phyloP scores from a whole-genome alignment of 108 stramenopile species.

The Pseudonitzschia pungens region DNA sequence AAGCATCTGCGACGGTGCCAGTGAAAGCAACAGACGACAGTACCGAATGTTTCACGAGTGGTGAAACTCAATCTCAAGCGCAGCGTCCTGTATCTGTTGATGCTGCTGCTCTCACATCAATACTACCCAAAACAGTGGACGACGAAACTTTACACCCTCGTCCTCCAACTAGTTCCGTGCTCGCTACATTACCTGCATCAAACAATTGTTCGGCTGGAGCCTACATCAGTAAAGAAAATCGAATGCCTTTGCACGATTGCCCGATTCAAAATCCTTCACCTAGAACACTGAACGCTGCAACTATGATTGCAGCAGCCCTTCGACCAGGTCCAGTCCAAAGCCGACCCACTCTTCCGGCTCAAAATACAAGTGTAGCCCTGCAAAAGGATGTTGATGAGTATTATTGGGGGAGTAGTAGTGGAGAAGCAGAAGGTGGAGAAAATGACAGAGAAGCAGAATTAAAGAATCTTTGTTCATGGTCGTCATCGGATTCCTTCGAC shows the following conservation, averaged over 20 bases:
- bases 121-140: neutral
- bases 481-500: constrained; percentile 5
- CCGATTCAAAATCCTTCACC: constrained; percentile 10
- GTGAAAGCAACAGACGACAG: neutral
- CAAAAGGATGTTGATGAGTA: neutral
- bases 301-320: constrained; percentile 23
- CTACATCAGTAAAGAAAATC: constrained; percentile 2
- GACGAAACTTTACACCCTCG: neutral
- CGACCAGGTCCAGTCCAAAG: constrained; percentile 8
- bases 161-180: constrained; percentile 1
- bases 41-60: neutral
- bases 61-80: no score
- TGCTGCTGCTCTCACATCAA: neutral
- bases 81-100: no score
- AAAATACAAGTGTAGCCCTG: neutral
- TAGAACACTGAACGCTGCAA: constrained; percentile 20
- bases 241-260: neutral
- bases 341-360: neutral
- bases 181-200: neutral
- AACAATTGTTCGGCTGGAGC: neutral
- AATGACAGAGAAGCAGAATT: neutral
- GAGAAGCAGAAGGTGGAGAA: neutral
- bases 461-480: neutral
- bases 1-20: neutral
- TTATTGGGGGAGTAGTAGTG: neutral